Evolutionary conservation across 345 rosid genomes (phyloP), one percentile per base, ranked within the genome.

Genomic region (Populus euphratica): DNA sequence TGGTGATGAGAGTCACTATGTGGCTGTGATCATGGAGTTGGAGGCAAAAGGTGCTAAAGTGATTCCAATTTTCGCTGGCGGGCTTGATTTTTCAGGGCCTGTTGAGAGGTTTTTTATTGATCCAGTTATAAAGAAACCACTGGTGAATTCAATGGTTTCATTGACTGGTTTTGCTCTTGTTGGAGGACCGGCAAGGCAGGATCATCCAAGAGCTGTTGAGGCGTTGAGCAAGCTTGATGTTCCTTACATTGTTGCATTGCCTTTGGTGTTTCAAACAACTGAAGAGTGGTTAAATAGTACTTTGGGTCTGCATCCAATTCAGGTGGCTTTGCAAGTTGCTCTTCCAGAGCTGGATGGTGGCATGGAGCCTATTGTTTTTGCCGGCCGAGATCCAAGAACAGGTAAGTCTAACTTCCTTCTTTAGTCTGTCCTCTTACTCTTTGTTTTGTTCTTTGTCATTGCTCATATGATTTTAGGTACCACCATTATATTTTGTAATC

Each of bases 171-270:
- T 96, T 77, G 99, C 99, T 62, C 93, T 96, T 49, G 99, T 96
- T 54, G 99, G 99, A 50, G 99, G 99, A 61, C 99, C 99, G 5
- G 98, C 99, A 25, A 92, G 98, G 91, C 98, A 96, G 85, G 99
- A 96, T 70, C 99, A 96, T 82, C 97, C 96, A 0, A 89, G 98
- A 87, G 99, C 99, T 39, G 78, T 96, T 27, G 94, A 96, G 87
- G 99, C 95, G 12, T 70, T 96, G 84, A 91, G 20, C 78, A 96
- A 93, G 92, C 98, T 93, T 4, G 91, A 96, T 71, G 98, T 93
- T 80, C 99, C 99, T 80, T 96, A 96, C 78, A 67, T 93, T 29
- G 98, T 96, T 73, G 99, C 98, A 2, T 52, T 96, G 84, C 99
- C 98, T 69, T 76, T 96, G 86, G 99, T 96, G 84, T 96, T 96